Conservation (phyloP, 441 rosid genomes). For the Euphorbia schlechtendalii region DNA sequence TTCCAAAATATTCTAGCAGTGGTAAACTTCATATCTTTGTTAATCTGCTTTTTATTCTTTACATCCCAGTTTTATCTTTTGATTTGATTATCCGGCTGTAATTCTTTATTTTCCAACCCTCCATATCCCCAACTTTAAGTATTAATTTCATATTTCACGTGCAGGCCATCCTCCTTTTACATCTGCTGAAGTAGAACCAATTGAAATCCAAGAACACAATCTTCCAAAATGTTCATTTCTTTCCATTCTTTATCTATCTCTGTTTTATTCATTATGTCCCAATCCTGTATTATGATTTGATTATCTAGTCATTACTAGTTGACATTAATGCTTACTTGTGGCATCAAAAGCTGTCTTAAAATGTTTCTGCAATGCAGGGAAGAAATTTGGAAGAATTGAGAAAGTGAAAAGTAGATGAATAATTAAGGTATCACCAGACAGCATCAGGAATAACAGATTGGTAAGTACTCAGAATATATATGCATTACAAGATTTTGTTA, state of each 20-base stretch:
- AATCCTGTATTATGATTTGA: background rate
- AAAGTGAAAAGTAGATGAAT: background rate
- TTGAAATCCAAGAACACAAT: background rate
- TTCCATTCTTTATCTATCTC: background rate
- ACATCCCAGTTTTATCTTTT: too few relatives aligned
- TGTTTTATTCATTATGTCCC: background rate
- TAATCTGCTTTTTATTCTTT: too few relatives aligned
- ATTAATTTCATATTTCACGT: background rate
- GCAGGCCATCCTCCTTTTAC: background rate
- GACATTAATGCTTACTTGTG: background rate
- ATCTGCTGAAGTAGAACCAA: background rate
- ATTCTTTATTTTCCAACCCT: background rate
- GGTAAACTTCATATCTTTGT: too few relatives aligned
- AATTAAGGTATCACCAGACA: background rate
- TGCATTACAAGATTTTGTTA: background rate
- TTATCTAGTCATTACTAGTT: background rate
- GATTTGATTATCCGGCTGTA: background rate
- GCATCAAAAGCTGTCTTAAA: background rate
- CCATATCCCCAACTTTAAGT: background rate
- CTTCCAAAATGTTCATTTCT: background rate
- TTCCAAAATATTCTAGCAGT: background rate
- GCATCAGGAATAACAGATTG: background rate
- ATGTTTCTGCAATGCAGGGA: constrained; percentile 6
- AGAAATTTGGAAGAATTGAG: background rate
- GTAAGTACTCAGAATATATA: constrained; percentile 2